Base-by-base conservation (phyloP, 2,329 filamentous ascomycete genomes). In the Emmonsiellopsis sp. region DNA sequence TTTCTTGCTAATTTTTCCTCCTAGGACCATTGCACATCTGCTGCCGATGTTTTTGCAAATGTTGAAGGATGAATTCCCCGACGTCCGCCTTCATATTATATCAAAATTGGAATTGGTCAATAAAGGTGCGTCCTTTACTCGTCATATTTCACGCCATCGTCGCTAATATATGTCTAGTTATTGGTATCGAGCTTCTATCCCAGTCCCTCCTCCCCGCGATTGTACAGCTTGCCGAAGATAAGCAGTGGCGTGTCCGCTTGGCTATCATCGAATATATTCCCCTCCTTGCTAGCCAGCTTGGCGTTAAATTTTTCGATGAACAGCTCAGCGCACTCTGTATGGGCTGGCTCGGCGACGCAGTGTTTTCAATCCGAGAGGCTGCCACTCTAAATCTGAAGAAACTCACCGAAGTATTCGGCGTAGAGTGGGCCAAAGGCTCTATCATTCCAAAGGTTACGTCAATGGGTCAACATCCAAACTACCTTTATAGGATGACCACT, bases 231-330 rank as follows among this genome's bases (percentile, higher is more conserved):
- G 93, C 93, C 53, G 93, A 97, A 73, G 93, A 98, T 73, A 98
- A 98, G 80, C 91, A 97, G 77, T 98, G 93, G 93, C 86, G 93
- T 66, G 93, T 98, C 56, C 87, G 93, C 61, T 80, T 98, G 61
- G 93, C 93, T 56, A 98, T 98, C 69, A 98, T 98, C 71, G 92
- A 98, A 80, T 97, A 98, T 74, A 96, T 98, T 63, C 93, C 93
- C 33, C 81, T 98, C 54, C 83, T 98, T 55, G 93, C 93, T 52
- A 93, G 89, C 66, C 93, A 98, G 71, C 82, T 98, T 10, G 93
- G 93, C 48, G 91, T 97, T 51, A 84, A 94, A 68, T 98, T 98
- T 78, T 98, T 98, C 67, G 91, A 98, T 63, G 93, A 98, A 74
- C 94, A 98, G 76, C 81, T 98, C 52, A 92, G 88, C 71, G 86